A percentile compares a stretch with the other conserved stretches of the same genome.
These are phyloP conservation scores for Candida vaughaniae DNA, from an alignment of 805 yeast species.

Conservation along the genomic window DNA sequence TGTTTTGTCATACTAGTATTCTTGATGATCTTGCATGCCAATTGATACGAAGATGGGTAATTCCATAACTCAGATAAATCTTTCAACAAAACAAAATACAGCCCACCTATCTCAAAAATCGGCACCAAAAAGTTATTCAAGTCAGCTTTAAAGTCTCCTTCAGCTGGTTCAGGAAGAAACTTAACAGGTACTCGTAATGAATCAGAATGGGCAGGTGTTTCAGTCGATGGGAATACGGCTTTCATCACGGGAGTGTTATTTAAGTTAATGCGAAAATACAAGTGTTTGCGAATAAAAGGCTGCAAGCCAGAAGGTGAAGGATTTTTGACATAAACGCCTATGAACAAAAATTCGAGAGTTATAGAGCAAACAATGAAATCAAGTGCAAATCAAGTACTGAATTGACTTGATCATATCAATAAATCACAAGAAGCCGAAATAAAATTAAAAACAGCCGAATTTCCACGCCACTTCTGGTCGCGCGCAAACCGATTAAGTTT, in stretches of 20 bases:
- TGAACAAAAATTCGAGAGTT: too few species aligned
- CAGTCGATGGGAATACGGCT: constrained; percentile 1
- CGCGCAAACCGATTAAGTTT: too few species aligned
- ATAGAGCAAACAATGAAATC: too few species aligned
- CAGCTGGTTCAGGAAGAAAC: constrained; percentile 4
- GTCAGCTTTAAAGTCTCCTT: background rate
- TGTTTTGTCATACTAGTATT: constrained; percentile 14
- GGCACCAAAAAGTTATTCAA: constrained; percentile 14
- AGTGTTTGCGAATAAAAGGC: too few species aligned
- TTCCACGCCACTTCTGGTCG: too few species aligned
- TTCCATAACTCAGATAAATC: constrained; percentile 36
- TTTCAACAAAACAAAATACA: constrained; percentile 25
- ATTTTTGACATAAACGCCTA: too few species aligned
- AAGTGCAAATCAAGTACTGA: too few species aligned
- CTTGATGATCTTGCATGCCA: constrained; percentile 28
- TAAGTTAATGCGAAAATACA: too few species aligned
- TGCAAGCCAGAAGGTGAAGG: too few species aligned
- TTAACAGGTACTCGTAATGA: constrained; percentile 3
- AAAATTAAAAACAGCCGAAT: too few species aligned
- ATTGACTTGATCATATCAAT: too few species aligned
- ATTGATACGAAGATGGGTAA: constrained; percentile 43
- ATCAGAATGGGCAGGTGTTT: background rate
- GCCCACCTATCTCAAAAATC: constrained; percentile 14
- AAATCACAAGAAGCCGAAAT: too few species aligned
- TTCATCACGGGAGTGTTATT: constrained; percentile 6